These are phyloP conservation scores for Mrakia gelida DNA, from an alignment of 768 basidiomycete species.

Conservation along the genomic window DNA sequence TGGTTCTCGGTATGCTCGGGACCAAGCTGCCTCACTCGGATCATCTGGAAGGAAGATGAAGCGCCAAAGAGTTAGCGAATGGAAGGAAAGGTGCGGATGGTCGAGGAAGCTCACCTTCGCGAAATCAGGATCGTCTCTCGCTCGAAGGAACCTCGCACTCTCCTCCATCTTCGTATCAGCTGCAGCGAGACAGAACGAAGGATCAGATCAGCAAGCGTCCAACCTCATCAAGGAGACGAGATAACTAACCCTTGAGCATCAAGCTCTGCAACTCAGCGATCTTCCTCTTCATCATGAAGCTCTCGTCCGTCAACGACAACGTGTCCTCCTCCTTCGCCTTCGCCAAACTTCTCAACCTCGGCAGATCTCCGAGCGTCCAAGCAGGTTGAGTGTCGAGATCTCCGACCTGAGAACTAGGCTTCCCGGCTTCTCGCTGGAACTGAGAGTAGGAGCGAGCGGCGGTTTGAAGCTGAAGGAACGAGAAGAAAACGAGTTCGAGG, in stretches of 20 bases:
- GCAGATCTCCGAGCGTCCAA: constrained; percentile 27
- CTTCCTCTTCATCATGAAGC: constrained; percentile 34
- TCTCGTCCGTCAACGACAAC: constrained; percentile 22
- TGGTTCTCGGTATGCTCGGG: constrained; percentile 86
- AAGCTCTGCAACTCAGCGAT: constrained; percentile 41
- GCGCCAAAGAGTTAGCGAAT: too few relatives aligned
- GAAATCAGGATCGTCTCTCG: constrained; percentile 72
- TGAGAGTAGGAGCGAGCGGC: constrained; percentile 20
- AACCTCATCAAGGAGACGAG: not conserved
- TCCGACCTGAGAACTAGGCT: constrained; percentile 12
- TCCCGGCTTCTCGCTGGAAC: constrained; percentile 20
- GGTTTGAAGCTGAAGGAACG: constrained; percentile 14
- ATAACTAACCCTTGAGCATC: constrained; percentile 42
- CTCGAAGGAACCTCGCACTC: constrained; percentile 70
- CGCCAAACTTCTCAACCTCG: not conserved
- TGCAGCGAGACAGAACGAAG: constrained; percentile 41
- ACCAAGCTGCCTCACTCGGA: constrained; percentile 69
- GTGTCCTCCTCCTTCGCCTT: constrained; percentile 25
- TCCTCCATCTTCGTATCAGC: constrained; percentile 80
- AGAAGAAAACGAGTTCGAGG: not conserved
- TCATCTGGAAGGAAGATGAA: constrained; percentile 44
- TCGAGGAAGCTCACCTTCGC: constrained; percentile 48
- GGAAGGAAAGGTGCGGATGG: not conserved
- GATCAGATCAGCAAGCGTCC: not conserved
- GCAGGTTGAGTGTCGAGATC: constrained; percentile 13